Base-by-base conservation (phyloP, 1,284 basidiomycete genomes). In the Grifola frondosa region DNA sequence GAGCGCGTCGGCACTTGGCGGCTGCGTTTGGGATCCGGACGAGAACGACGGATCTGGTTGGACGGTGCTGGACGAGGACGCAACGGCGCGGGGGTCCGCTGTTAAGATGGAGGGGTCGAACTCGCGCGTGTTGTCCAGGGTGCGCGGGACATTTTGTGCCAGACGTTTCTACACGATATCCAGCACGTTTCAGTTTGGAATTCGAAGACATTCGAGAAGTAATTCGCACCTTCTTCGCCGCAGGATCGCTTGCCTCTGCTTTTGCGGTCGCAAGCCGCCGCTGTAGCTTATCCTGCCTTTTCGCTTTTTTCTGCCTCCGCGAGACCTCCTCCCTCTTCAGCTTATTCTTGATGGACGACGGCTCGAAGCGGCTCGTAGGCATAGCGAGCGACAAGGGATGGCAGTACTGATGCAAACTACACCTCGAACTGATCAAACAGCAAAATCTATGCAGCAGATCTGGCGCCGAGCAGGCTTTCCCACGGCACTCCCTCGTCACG, bases 71-170 rank as follows among this genome's bases (percentile, higher is more conserved):
- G 69, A 66, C 4, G 69, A 65, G 13, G 67, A 49, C 11, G 70
- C 60, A 17, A 57, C 65, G 58, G 39, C 61, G 20, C 33, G 30
- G 16, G 87, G 86, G 60, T 85, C 76, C 32, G 81, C 81, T 17
- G 83, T 89, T 40, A 91, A 71, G 58, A 87, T 86, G 28, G 89
- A 91, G 4, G 91, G 88, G 57, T 97, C 93, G 63, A 81, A 91
- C 64, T 94, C 84, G 49, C 95, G 83, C 39, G 85, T 90, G 64
- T 97, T 98, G 62, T 99, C 96, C 26, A 98, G 81, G 1, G 96
- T 99, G 30, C 81, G 78, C 0, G 96, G 92, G 16, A 95, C 74
- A 71, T 97, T 97, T 57, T 87, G 80, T 6, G 80, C 76, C 28
- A 91, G 68, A 48, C 93, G 81, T 80, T 84, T 86, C 91, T 93